Percentiles rank a stretch among this genome's conserved stretches.
These are phyloP conservation scores for Boletus nobilissimus DNA, from an alignment of 1,284 basidiomycete genomes.

Conservation along the genomic window DNA sequence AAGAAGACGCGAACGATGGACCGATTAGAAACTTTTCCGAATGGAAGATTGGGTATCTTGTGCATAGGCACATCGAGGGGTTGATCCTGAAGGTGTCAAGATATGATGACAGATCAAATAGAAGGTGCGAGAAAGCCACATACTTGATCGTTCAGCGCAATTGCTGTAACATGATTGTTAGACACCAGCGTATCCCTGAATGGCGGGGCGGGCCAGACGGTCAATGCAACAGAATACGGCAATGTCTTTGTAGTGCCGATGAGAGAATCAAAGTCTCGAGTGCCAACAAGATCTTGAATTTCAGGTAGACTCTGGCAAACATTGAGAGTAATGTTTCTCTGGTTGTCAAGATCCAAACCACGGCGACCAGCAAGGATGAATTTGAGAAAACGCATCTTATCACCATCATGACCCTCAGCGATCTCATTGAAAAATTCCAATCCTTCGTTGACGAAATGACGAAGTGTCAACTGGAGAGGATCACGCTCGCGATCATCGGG, in stretches of 20 bases:
- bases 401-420: neutral
- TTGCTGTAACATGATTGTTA: slow-evolving; percentile 12
- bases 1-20: slow-evolving; percentile 22
- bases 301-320: neutral
- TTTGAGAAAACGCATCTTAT: slow-evolving; percentile 17
- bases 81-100: neutral
- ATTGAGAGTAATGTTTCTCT: slow-evolving; percentile 16
- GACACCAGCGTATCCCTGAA: slow-evolving; percentile 14
- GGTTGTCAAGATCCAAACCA: neutral
- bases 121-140: neutral
- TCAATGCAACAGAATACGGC: slow-evolving; percentile 7
- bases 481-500: neutral
- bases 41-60: slow-evolving; percentile 20
- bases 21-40: slow-evolving; percentile 25
- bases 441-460: neutral
- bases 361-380: slow-evolving; percentile 18
- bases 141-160: neutral
- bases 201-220: slow-evolving; percentile 22
- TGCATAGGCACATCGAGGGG: slow-evolving; percentile 20
- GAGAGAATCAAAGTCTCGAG: slow-evolving; percentile 24
- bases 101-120: neutral
- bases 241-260: slow-evolving; percentile 21
- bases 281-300: neutral
- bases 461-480: neutral
- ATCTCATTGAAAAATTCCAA: neutral